Conservation (phyloP, 768 basidiomycete genomes). For the Asterophora lycoperdoides region DNA sequence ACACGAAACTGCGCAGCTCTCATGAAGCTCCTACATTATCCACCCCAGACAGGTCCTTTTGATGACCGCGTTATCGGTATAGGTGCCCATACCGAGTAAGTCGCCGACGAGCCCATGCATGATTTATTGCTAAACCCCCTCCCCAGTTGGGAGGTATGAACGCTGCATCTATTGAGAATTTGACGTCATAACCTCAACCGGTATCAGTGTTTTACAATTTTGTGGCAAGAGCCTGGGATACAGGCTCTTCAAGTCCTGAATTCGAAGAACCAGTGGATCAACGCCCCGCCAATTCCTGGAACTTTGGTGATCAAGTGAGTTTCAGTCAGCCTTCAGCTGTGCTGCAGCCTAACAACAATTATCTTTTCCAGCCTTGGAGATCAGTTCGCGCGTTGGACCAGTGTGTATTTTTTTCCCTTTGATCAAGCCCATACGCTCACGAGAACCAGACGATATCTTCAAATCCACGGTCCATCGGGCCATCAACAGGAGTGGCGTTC, state of each 20-base stretch:
- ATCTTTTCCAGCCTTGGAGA: conserved; percentile 60
- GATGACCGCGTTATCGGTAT: conserved; percentile 64
- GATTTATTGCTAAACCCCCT: background rate
- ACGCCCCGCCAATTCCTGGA: conserved; percentile 72
- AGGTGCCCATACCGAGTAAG: conserved; percentile 72
- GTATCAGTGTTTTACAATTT: conserved; percentile 72
- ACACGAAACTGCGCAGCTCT: conserved; percentile 74
- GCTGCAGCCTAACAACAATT: background rate
- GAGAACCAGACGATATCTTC: conserved; percentile 74
- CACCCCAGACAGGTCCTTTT: conserved; percentile 48
- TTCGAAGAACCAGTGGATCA: conserved; percentile 71
- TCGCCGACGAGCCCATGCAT: background rate
- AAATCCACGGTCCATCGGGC: conserved; percentile 88
- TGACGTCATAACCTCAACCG: background rate
- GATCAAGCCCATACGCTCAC: background rate
- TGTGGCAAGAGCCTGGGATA: conserved; percentile 73
- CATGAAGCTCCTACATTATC: conserved; percentile 77
- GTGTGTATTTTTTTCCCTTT: conserved; percentile 35
- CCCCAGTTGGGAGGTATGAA: conserved; percentile 46
- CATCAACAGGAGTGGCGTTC: conserved; percentile 64
- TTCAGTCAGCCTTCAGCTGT: background rate
- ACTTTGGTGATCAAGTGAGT: conserved; percentile 84
- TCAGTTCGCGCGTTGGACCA: conserved; percentile 87
- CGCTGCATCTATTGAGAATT: background rate
- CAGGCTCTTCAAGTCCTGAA: conserved; percentile 84